A percentile compares a stretch with the other conserved stretches of the same genome.
Evolutionary conservation across 106 monocot species (phyloP).

Genomic region (Allium sativum): DNA sequence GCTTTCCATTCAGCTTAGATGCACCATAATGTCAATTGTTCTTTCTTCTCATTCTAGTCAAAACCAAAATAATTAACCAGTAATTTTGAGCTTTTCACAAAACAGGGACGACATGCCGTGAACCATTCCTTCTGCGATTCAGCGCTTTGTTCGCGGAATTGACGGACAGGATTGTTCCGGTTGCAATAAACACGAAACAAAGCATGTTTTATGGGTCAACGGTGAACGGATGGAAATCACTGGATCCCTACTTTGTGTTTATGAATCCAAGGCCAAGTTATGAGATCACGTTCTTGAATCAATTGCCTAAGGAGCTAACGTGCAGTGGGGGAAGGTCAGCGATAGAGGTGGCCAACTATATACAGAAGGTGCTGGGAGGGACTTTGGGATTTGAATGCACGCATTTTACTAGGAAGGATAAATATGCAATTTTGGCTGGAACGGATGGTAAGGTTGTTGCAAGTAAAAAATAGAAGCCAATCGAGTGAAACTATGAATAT

Average conservation of each 20-base stretch:
- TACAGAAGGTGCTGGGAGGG: constrained; percentile 43
- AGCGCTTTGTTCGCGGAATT: constrained; percentile 64
- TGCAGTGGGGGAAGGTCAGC: constrained; percentile 34
- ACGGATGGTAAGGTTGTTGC: constrained; percentile 39
- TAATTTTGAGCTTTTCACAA: too few species aligned
- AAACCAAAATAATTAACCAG: too few species aligned
- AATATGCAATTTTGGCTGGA: constrained; percentile 61
- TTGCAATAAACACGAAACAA: constrained; percentile 52
- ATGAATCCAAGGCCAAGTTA: constrained; percentile 68
- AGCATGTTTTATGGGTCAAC: constrained; percentile 55
- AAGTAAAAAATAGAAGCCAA: background rate
- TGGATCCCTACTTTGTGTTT: constrained; percentile 64
- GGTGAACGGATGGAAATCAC: constrained; percentile 49
- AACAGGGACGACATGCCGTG: constrained; percentile 48
- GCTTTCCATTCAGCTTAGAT: too few species aligned
- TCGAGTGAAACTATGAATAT: too few species aligned
- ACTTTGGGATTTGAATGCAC: constrained; percentile 61
- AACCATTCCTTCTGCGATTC: constrained; percentile 65
- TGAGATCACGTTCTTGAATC: constrained; percentile 60
- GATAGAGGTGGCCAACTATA: constrained; percentile 58
- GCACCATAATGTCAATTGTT: too few species aligned
- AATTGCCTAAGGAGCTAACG: constrained; percentile 42
- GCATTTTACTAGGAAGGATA: constrained; percentile 60
- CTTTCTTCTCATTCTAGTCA: too few species aligned
- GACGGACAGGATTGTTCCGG: constrained; percentile 62